Conservation (phyloP, 2,329 filamentous ascomycete species). For the Onygena corvina region DNA sequence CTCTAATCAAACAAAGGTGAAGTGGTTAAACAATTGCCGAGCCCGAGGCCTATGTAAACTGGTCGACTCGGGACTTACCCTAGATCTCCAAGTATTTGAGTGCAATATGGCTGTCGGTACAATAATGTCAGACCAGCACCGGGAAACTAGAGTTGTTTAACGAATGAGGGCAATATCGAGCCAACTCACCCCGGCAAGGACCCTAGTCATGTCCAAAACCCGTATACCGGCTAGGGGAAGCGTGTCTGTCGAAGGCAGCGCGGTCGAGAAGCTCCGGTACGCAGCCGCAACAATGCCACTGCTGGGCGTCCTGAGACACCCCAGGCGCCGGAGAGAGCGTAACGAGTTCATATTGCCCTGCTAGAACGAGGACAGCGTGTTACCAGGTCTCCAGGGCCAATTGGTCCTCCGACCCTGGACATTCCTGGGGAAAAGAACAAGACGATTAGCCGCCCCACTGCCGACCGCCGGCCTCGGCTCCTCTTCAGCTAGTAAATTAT, state of each 20-base stretch:
- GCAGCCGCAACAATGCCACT: background rate
- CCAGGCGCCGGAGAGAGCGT: background rate
- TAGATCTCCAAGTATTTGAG: conserved; percentile 89
- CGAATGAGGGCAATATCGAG: too few species aligned
- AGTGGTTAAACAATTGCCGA: background rate
- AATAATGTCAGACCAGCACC: conserved; percentile 9
- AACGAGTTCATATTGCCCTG: conserved; percentile 10
- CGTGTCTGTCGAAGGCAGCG: conserved; percentile 34
- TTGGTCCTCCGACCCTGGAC: background rate
- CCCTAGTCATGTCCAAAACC: conserved; percentile 92
- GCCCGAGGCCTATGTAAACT: conserved; percentile 2
- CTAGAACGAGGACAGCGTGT: too few species aligned
- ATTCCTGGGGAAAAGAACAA: background rate
- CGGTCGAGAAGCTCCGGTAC: conserved; percentile 31
- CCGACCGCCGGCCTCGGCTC: conserved; percentile 6
- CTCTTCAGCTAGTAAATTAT: background rate
- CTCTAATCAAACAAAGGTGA: conserved; percentile 40
- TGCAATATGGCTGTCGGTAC: conserved; percentile 70
- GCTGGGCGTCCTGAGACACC: background rate
- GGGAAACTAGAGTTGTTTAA: background rate
- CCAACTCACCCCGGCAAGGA: conserved; percentile 71
- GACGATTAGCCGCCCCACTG: background rate
- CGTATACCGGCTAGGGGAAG: conserved; percentile 72
- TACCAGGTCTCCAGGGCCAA: too few species aligned
- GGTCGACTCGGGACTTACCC: conserved; percentile 54